Base-by-base conservation (phyloP, 2,329 filamentous ascomycete species). In the Pseudogymnoascus destructans region DNA sequence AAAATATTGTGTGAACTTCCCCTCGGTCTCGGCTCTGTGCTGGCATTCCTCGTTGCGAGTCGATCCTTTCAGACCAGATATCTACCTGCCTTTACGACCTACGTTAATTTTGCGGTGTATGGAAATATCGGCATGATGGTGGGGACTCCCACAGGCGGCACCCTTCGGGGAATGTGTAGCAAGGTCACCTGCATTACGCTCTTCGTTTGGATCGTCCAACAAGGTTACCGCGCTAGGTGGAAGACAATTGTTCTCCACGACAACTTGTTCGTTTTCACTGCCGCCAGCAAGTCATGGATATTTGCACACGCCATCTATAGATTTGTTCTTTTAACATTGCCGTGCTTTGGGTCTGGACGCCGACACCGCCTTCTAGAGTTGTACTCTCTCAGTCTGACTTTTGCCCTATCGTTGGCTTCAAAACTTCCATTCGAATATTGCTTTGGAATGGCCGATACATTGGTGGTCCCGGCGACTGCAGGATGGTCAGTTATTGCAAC, bases 241-340 rank as follows among this genome's bases (percentile, higher is more conserved):
- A 63, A 63, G 61, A 64, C 63, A 55, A 36, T 65, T 49, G 49
- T 56, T 55, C 58, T 65, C 61, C 63, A 61, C 40, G 49, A 52
- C 56, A 58, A 61, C 49, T 57, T 64, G 36, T 64, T 65, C 55
- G 62, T 64, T 59, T 65, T 65, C 57, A 65, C 63, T 59, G 61
- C 64, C 38, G 62, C 63, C 42, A 65, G 62, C 62, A 64, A 64
- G 58, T 64, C 63, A 54, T 65, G 64, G 64, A 64, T 65, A 60
- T 62, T 64, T 62, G 62, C 64, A 59, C 64, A 65, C 59, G 64
- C 64, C 17, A 57, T 63, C 57, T 65, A 65, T 62, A 61, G 64
- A 60, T 64, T 62, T 55, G 52, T 65, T 63, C 64, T 65, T 55
- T 60, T 65, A 35, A 65, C 64, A 46, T 61, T 65, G 60, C 63